These are phyloP conservation scores for Volutella citrinella DNA, from an alignment of 2,329 filamentous ascomycete species.

Conservation along the genomic window DNA sequence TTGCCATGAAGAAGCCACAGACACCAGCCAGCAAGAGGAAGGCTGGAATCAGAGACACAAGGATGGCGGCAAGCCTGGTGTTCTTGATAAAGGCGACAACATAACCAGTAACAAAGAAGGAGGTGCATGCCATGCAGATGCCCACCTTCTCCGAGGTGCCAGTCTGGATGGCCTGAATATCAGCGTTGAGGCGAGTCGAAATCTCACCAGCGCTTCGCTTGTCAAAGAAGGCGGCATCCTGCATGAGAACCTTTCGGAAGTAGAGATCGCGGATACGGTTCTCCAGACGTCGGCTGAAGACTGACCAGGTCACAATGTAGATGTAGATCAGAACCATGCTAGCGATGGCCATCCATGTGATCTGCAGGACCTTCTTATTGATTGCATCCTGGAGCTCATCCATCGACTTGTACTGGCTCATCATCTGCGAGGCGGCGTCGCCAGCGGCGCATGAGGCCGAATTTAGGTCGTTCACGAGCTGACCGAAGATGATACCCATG, in stretches of 20 bases:
- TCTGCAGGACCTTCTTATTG: conserved; percentile 55
- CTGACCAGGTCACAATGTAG: conserved; percentile 61
- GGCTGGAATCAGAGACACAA: conserved; percentile 60
- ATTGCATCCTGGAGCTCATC: conserved; percentile 40
- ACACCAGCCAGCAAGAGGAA: conserved; percentile 58
- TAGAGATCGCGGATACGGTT: conserved; percentile 61
- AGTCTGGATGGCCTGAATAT: conserved; percentile 64
- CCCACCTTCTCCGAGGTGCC: conserved; percentile 71
- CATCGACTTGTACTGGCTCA: too few species aligned
- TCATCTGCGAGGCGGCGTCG: too few species aligned
- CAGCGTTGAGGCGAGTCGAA: conserved; percentile 59
- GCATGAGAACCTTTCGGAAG: conserved; percentile 54
- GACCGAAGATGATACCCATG: conserved; percentile 62
- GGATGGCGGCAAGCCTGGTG: conserved; percentile 59
- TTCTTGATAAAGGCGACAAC: conserved; percentile 66
- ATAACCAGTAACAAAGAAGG: conserved; percentile 67
- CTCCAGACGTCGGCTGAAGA: conserved; percentile 61
- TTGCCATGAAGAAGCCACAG: conserved; percentile 52
- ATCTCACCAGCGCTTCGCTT: conserved; percentile 61
- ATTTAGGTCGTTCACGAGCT: conserved; percentile 61
- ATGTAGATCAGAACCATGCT: conserved; percentile 63
- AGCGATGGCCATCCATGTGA: conserved; percentile 63
- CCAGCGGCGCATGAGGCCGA: conserved; percentile 47
- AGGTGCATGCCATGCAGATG: conserved; percentile 57
- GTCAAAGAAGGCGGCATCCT: conserved; percentile 64